Evolutionary conservation across 371 early-diverging fungal species (phyloP).

Genomic region (Parasitella parasitica): DNA sequence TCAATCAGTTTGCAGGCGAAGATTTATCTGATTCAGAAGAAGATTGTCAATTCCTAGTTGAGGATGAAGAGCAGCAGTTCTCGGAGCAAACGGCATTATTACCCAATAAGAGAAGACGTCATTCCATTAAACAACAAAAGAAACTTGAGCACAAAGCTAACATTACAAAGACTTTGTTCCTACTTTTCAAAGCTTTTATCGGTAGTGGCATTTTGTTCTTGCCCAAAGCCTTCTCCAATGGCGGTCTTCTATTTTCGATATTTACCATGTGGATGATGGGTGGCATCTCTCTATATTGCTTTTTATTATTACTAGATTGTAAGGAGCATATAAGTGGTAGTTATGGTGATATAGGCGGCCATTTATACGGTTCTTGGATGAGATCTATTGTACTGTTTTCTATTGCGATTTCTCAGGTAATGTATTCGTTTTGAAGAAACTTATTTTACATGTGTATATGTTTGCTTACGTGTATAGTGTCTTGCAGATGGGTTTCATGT

Average conservation of each 20-base stretch:
- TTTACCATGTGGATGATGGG: conserved; percentile 65
- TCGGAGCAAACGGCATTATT: conserved; percentile 34
- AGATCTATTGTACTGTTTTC: conserved; percentile 74
- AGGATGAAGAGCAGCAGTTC: conserved; percentile 39
- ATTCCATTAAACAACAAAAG: neutral
- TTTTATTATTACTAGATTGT: conserved; percentile 68
- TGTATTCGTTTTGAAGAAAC: no score
- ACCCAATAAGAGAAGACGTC: conserved; percentile 4
- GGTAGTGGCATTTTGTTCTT: conserved; percentile 81
- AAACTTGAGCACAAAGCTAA: conserved; percentile 33
- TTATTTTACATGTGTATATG: no score
- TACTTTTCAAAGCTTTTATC: conserved; percentile 74
- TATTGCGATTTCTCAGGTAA: conserved; percentile 79
- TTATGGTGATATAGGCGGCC: conserved; percentile 90
- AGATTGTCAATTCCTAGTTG: conserved; percentile 18
- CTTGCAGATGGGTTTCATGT: conserved; percentile 80
- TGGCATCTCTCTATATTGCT: conserved; percentile 65
- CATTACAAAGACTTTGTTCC: conserved; percentile 56
- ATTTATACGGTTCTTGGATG: conserved; percentile 81
- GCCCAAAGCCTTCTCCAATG: conserved; percentile 80
- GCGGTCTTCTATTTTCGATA: conserved; percentile 72
- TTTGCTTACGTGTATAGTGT: neutral
- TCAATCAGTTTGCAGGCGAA: conserved; percentile 77
- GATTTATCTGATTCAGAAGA: conserved; percentile 62
- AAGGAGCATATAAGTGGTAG: conserved; percentile 69